Evolutionary conservation across 2,329 filamentous ascomycete genomes (phyloP).

Genomic region (Hypoxylon sp.): DNA sequence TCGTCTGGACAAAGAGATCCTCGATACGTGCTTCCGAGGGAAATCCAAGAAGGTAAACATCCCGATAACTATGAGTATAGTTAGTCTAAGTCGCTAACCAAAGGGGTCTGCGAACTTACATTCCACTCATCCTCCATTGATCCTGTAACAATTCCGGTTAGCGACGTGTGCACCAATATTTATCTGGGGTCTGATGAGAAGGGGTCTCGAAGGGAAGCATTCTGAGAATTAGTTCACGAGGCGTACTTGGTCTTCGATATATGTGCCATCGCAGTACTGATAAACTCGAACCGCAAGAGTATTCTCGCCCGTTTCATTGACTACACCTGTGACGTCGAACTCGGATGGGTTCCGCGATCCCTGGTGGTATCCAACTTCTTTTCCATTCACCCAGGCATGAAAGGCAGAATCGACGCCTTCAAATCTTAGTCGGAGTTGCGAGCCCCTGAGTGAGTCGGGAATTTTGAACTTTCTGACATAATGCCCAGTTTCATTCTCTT

Average conservation of each 20-base stretch:
- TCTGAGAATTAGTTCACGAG: background rate
- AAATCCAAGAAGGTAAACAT: slow-evolving; percentile 68
- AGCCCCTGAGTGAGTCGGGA: slow-evolving; percentile 48
- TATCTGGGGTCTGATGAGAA: background rate
- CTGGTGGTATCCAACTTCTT: slow-evolving; percentile 67
- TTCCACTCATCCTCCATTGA: slow-evolving; percentile 66
- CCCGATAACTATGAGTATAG: slow-evolving; percentile 53
- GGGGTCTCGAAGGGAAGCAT: background rate
- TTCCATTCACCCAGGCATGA: slow-evolving; percentile 69
- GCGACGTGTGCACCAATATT: background rate
- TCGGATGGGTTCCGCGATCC: slow-evolving; percentile 69
- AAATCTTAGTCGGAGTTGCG: slow-evolving; percentile 65
- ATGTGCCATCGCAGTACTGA: slow-evolving; percentile 68
- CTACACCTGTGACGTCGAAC: slow-evolving; percentile 64
- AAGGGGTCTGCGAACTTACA: slow-evolving; percentile 46
- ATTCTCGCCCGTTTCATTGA: slow-evolving; percentile 54
- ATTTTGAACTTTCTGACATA: slow-evolving; percentile 61
- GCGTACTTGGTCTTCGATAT: slow-evolving; percentile 63
- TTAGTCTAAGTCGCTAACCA: background rate
- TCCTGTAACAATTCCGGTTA: slow-evolving; percentile 49
- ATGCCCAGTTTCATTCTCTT: slow-evolving; percentile 63
- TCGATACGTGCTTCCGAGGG: slow-evolving; percentile 62
- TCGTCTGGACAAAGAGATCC: slow-evolving; percentile 62
- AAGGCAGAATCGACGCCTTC: slow-evolving; percentile 71
- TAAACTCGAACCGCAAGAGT: slow-evolving; percentile 65